Base-by-base conservation (phyloP, 495 filamentous ascomycete species). In the Hypoxylon cercidicola region DNA sequence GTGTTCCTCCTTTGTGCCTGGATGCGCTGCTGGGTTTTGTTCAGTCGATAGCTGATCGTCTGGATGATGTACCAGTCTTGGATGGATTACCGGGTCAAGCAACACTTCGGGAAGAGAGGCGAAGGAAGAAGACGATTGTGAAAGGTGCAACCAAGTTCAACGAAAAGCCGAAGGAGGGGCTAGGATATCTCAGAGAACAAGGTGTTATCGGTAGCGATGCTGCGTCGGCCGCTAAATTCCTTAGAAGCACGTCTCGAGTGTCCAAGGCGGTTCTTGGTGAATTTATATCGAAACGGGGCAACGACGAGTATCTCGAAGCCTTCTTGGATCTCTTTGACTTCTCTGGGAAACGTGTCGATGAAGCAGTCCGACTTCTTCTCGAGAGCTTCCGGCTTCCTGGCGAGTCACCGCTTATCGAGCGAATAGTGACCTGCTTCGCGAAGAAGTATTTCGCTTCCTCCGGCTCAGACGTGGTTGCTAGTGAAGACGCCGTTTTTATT, bases 311-410 rank as follows among this genome's bases (percentile, higher is more conserved):
- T 37, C 79, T 98, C 44, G 86, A 87, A 51, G 92, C 89, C 5
- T 97, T 97, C 70, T 85, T 99, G 55, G 86, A 90, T 40, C 79
- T 86, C 51, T 92, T 97, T 63, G 89, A 97, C 70, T 99, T 99
- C 71, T 79, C 83, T 0, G 92, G 88, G 12, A 93, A 92, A 73
- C 86, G 90, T 45, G 90, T 94, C 4, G 93, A 98, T 60, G 92
- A 98, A 78, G 95, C 93, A 0, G 81, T 99, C 39, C 86, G 95
- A 47, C 85, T 93, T 62, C 79, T 99, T 6, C 81, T 99, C 28
- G 90, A 93, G 63, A 87, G 90, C n/a, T 99, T 99, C 82, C 90
- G 95, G 37, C 78, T 99, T 54, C 95, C 95, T 11, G 95, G 95
- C 48, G 95, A 99, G 79, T 91, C 93, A 19, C 82, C 88, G 16